phyloP scores from a whole-genome alignment of 2,329 filamentous ascomycete genomes.

The Fusarium sublunatum region DNA sequence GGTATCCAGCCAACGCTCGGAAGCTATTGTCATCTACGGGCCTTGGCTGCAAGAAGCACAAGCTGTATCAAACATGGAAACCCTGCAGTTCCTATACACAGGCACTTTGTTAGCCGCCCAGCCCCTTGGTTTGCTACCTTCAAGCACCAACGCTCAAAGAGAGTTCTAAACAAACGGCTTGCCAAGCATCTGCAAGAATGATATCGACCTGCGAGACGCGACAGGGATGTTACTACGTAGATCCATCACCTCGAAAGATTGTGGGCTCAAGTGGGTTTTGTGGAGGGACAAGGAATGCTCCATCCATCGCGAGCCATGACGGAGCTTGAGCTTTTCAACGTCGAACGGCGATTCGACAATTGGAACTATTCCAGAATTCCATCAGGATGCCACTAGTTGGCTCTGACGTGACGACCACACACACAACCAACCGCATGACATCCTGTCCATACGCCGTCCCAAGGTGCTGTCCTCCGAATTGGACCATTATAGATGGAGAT shows the following conservation, averaged over 20 bases:
- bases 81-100: neutral
- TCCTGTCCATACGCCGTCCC: constrained; percentile 30
- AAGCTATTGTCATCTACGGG: neutral
- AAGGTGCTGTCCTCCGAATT: constrained; percentile 25
- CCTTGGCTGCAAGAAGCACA: neutral
- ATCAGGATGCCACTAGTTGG: constrained; percentile 37
- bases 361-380: constrained; percentile 48
- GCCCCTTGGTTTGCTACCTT: neutral
- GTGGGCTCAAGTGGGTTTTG: constrained; percentile 31
- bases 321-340: constrained; percentile 36
- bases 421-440: constrained; percentile 41
- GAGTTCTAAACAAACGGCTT: constrained; percentile 19
- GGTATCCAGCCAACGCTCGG: too few species aligned
- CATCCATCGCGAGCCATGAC: constrained; percentile 34
- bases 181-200: constrained; percentile 34
- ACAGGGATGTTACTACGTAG: constrained; percentile 24
- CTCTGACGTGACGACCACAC: constrained; percentile 44
- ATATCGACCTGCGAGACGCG: constrained; percentile 26
- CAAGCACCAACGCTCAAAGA: constrained; percentile 16
- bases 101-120: neutral
- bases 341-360: constrained; percentile 45
- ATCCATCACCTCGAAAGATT: constrained; percentile 30
- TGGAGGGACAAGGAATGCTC: constrained; percentile 38
- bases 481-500: constrained; percentile 27
- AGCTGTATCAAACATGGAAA: neutral